Percentiles rank a stretch among this genome's conserved stretches.
Conservation (phyloP, 2,329 filamentous ascomycete species). For the Fusarium sp. region DNA sequence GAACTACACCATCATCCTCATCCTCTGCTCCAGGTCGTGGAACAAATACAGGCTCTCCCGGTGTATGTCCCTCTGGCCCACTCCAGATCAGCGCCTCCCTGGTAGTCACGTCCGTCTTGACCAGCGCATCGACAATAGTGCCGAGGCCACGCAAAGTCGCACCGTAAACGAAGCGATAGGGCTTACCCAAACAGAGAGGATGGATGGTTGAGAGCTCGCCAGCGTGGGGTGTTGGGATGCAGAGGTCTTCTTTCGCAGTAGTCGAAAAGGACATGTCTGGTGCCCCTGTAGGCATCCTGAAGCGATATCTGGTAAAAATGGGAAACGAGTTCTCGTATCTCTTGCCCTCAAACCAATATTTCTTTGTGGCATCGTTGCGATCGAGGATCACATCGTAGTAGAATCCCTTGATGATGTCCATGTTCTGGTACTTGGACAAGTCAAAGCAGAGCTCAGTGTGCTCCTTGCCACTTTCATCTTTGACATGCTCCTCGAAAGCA, state of each 20-base stretch:
- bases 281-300: constrained; percentile 49
- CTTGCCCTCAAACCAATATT: constrained; percentile 57
- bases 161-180: constrained; percentile 72
- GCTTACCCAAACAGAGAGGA: constrained; percentile 62
- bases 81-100: constrained; percentile 68
- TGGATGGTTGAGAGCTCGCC: constrained; percentile 78
- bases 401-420: constrained; percentile 73
- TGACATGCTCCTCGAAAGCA: constrained; percentile 72
- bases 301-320: constrained; percentile 58
- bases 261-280: constrained; percentile 29
- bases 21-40: constrained; percentile 54
- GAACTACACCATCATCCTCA: constrained; percentile 73
- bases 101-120: constrained; percentile 73
- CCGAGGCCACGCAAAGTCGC: constrained; percentile 67
- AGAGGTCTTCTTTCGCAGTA: constrained; percentile 52
- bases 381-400: constrained; percentile 77
- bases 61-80: constrained; percentile 68
- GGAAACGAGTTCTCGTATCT: constrained; percentile 52
- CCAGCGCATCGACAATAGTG: constrained; percentile 71
- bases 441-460: constrained; percentile 72
- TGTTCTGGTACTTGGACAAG: constrained; percentile 70
- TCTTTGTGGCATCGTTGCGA: constrained; percentile 58
- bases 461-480: constrained; percentile 49
- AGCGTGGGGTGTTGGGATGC: constrained; percentile 64
- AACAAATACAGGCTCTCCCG: constrained; percentile 78